Evolutionary conservation across 1,139 yeast species (phyloP), one percentile per base, ranked within the genome.

Genomic region (Candida freyschussii): DNA sequence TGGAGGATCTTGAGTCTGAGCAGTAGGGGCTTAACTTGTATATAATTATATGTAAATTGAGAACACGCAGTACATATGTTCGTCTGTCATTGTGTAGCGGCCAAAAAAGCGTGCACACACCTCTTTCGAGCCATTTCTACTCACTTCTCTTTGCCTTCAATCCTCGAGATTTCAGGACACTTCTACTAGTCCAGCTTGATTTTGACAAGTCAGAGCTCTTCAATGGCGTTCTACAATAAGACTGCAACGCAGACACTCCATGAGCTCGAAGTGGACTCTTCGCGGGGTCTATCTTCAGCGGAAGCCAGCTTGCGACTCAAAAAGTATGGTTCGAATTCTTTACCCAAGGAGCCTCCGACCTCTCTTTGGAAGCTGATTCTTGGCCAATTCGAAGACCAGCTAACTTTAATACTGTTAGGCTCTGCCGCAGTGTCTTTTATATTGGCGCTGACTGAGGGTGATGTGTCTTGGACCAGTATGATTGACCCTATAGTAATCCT

Each of bases 401-500:
- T 62, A 24, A 60, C 65, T 3, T 32, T 62, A 29, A 60, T 62
- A 18, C 43, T 62, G 7, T 45, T 62, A 6, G 64, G 47, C 0
- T 62, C 67, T 1, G 67, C 67, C 3, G 52, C 42, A n/a, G 55
- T 62, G 5, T 62, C 67, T 5, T 57, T 62, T 34, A 51, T 40
- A 2, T 44, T 62, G 14, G 67, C 65, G 3, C 34, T 61, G 6
- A 35, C 39, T 8, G 60, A 45, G 23, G 60, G 53, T 1, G 59
- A 54, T 17, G 48, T 55, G 12, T 39, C 58, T 2, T 51, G 55
- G 53, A 41, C 61, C 7, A 55, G 62, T 13, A 52, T 60, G 39
- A 57, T 62, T 11, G 67, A 62, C 37, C 66, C 67, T 3, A 44
- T 56, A 9, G 67, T 62, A 15, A 62, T 62, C 31, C 46, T 62